Evolutionary conservation across 352 stramenopile species (phyloP).

Genomic region (Thalassiosira hispida): DNA sequence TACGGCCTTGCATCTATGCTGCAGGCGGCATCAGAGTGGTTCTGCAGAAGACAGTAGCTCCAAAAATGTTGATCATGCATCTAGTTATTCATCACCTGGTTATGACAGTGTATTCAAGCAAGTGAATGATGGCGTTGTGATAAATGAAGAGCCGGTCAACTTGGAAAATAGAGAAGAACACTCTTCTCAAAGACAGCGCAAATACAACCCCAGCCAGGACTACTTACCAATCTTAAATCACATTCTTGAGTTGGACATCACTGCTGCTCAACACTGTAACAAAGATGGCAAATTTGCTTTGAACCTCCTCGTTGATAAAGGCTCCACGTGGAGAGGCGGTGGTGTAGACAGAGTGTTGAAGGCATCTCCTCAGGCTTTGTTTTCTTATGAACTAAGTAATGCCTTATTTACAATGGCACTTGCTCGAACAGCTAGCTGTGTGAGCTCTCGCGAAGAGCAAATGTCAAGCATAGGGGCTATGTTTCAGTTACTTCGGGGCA

Average conservation of each 20-base stretch:
- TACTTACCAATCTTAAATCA: slow-evolving; percentile 20
- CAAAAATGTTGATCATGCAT: background rate
- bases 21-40: slow-evolving; percentile 17
- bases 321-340: slow-evolving; percentile 23
- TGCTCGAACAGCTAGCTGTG: slow-evolving; percentile 1
- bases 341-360: slow-evolving; percentile 31
- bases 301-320: slow-evolving; percentile 34
- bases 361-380: slow-evolving; percentile 18
- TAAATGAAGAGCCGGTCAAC: slow-evolving; percentile 3
- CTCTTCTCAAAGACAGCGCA: background rate
- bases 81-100: background rate
- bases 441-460: slow-evolving; percentile 10
- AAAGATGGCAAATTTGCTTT: slow-evolving; percentile 23
- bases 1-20: slow-evolving; percentile 15
- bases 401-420: slow-evolving; percentile 10
- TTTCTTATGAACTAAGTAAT: slow-evolving; percentile 31
- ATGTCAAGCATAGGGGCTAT: slow-evolving; percentile 10
- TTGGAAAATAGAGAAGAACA: background rate
- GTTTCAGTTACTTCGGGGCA: slow-evolving; percentile 26
- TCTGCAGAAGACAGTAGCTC: background rate
- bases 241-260: slow-evolving; percentile 5
- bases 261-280: slow-evolving; percentile 16
- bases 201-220: slow-evolving; percentile 3
- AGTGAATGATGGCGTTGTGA: slow-evolving; percentile 17
- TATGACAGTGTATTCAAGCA: slow-evolving; percentile 25